phyloP scores from a whole-genome alignment of 2,329 filamentous ascomycete species.

The Lasiodiplodia citricola region DNA sequence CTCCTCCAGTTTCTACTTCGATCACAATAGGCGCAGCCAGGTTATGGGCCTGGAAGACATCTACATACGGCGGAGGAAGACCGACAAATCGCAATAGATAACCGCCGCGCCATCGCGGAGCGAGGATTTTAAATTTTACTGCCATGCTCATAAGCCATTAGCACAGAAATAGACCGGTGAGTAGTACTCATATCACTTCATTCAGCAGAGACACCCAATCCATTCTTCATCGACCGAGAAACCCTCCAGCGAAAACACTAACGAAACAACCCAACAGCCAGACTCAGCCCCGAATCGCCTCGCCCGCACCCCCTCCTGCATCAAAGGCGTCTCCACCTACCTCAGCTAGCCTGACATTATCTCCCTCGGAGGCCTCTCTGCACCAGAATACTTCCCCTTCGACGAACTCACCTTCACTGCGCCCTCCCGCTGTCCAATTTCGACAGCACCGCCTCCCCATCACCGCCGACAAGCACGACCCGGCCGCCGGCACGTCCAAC shows the following conservation, averaged over 20 bases:
- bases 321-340: constrained; percentile 81
- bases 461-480: constrained; percentile 64
- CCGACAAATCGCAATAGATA: constrained; percentile 66
- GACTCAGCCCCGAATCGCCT: constrained; percentile 58
- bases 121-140: constrained; percentile 80
- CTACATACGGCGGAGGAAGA: constrained; percentile 69
- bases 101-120: constrained; percentile 78
- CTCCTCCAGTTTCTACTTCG: too few species aligned
- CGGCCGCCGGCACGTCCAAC: constrained; percentile 20
- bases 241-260: neutral
- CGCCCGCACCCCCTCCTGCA: constrained; percentile 58
- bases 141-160: constrained; percentile 68
- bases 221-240: neutral
- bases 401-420: constrained; percentile 77
- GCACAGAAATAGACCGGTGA: constrained; percentile 85
- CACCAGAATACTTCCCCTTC: constrained; percentile 88
- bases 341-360: constrained; percentile 84
- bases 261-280: neutral
- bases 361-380: constrained; percentile 89
- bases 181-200: constrained; percentile 43
- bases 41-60: constrained; percentile 64
- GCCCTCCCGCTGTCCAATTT: constrained; percentile 71
- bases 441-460: constrained; percentile 75
- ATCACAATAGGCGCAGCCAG: too few species aligned
- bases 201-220: neutral